Conservation (phyloP, 208 protist genomes). For the Spongospora subterranea region DNA sequence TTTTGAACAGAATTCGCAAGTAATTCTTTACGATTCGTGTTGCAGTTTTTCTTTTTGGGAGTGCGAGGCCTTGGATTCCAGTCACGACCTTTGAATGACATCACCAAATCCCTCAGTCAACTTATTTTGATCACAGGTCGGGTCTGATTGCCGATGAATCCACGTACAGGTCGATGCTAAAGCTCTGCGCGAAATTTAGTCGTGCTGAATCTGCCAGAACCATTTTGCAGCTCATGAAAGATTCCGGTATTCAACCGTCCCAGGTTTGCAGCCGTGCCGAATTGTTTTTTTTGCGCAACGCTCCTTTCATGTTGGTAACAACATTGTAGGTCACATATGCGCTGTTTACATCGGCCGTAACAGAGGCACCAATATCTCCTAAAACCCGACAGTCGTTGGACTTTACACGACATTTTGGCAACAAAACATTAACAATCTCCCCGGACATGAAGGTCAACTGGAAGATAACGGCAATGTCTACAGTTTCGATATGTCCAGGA, state of each 20-base stretch:
- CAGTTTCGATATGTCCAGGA: constrained; percentile 4
- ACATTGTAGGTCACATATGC: constrained; percentile 37
- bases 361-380: constrained; percentile 38
- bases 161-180: constrained; percentile 26
- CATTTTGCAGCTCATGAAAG: constrained; percentile 35
- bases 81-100: not conserved
- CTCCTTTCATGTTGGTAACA: not conserved
- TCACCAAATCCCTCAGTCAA: not conserved
- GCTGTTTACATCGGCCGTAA: constrained; percentile 29
- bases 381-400: not conserved
- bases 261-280: no score
- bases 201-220: constrained; percentile 30
- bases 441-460: not conserved
- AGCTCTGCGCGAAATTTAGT: constrained; percentile 55
- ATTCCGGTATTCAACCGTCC: constrained; percentile 29
- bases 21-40: not conserved
- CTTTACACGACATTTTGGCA: constrained; percentile 21
- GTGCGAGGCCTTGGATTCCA: not conserved
- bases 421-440: not conserved
- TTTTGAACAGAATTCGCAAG: not conserved
- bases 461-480: not conserved
- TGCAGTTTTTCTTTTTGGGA: not conserved
- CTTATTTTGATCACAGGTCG: not conserved
- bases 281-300: not conserved
- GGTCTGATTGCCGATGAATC: not conserved